Percentiles rank a stretch among this genome's conserved stretches.
Conservation (phyloP, 139 green algal species). For the Tetradesmus obliquus region DNA sequence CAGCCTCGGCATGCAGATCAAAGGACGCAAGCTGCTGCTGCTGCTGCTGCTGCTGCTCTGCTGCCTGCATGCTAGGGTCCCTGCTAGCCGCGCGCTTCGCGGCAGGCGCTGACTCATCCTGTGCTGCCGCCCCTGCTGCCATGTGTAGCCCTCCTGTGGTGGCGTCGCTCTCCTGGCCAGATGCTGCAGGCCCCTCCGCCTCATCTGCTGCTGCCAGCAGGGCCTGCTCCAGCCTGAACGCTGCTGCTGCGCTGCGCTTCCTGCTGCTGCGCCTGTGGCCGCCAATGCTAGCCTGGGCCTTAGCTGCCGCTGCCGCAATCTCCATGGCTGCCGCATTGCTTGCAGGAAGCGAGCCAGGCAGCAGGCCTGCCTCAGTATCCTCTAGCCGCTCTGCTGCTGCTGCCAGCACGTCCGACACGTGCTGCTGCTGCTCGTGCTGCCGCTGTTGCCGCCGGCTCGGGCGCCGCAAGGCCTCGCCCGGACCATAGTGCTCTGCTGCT, state of each 20-base stretch:
- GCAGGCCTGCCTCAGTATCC: not conserved
- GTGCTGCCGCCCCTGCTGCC: not conserved
- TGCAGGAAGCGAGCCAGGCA: not conserved
- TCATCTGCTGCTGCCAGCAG: not conserved
- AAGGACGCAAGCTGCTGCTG: no score
- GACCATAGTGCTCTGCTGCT: not conserved
- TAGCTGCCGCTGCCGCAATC: not conserved
- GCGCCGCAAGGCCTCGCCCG: not conserved
- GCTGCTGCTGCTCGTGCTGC: not conserved
- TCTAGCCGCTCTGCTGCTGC: not conserved
- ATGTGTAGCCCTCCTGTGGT: not conserved
- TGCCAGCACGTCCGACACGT: not conserved
- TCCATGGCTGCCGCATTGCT: not conserved
- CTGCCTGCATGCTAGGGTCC: not conserved
- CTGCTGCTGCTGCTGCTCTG: not conserved
- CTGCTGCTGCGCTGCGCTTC: not conserved
- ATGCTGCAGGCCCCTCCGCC: not conserved
- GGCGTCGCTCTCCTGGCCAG: not conserved
- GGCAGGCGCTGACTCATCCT: not conserved
- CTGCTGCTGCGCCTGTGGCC: not conserved
- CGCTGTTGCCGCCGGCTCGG: not conserved
- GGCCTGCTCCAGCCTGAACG: not conserved
- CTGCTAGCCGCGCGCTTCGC: not conserved
- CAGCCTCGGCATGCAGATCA: not conserved
- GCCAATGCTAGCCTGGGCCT: not conserved